A percentile compares a stretch with the other conserved stretches of the same genome.
Conservation (phyloP, 768 basidiomycete genomes). For the Myochromella boudieri region DNA sequence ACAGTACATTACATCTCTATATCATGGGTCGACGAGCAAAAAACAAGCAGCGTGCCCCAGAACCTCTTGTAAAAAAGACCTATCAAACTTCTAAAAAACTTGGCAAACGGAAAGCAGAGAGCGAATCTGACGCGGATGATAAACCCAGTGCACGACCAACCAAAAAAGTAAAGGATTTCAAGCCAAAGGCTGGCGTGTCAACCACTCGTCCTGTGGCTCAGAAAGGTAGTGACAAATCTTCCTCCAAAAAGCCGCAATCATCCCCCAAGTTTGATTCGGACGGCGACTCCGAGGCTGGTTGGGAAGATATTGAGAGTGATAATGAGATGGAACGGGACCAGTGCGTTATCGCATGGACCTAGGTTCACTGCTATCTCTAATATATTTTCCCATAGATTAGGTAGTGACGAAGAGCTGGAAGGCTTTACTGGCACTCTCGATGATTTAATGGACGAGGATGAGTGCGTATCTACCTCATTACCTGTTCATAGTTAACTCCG, state of each 20-base stretch:
- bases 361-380: conserved; percentile 9
- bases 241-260: conserved; percentile 20
- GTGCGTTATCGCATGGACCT: conserved; percentile 4
- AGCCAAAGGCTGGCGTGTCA: conserved; percentile 23
- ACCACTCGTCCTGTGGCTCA: neutral
- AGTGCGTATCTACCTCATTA: conserved; percentile 31
- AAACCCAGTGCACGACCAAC: conserved; percentile 33
- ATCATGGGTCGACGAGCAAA: conserved; percentile 85
- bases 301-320: conserved; percentile 63
- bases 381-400: conserved; percentile 44
- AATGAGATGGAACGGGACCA: conserved; percentile 37
- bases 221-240: conserved; percentile 20
- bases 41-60: conserved; percentile 78
- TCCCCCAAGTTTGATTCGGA: conserved; percentile 19
- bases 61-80: conserved; percentile 46
- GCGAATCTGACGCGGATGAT: conserved; percentile 31
- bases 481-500: conserved; percentile 7
- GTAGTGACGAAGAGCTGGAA: conserved; percentile 40
- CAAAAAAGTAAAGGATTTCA: conserved; percentile 47
- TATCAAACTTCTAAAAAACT: conserved; percentile 53
- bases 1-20: conserved; percentile 5
- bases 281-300: conserved; percentile 44
- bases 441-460: conserved; percentile 49
- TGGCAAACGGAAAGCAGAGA: conserved; percentile 72
- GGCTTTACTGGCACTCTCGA: conserved; percentile 47